These are phyloP conservation scores for Juncus effusus DNA, from an alignment of 176 grass and related monocot genomes.

Conservation along the genomic window DNA sequence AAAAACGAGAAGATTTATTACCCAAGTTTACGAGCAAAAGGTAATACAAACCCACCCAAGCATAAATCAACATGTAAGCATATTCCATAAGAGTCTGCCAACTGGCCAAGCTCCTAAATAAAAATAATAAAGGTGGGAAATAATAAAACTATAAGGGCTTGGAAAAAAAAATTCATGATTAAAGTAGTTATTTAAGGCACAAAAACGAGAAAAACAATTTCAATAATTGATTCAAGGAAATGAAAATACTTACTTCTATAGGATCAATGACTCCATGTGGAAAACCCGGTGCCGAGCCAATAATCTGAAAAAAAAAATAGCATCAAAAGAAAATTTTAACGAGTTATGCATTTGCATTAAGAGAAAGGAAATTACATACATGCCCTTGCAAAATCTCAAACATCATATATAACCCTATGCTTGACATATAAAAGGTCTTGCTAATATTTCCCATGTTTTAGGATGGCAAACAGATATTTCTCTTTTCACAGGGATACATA, in stretches of 20 bases:
- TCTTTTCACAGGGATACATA: no score
- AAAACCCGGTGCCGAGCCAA: conserved; percentile 95
- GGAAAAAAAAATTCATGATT: no score
- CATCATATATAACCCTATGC: no score
- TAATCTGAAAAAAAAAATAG: conserved; percentile 51
- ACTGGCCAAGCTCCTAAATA: conserved; percentile 74
- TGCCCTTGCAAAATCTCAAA: no score
- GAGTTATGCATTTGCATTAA: no score
- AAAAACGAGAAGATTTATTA: conserved; percentile 19
- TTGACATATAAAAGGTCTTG: no score
- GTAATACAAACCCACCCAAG: conserved; percentile 92
- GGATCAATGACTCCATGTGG: conserved; percentile 92
- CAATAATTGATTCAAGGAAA: neutral
- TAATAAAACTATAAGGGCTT: conserved; percentile 1
- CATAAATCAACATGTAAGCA: conserved; percentile 98
- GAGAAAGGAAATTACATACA: no score
- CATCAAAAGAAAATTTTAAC: conserved; percentile 17
- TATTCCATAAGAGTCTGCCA: conserved; percentile 84
- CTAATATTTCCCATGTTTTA: no score
- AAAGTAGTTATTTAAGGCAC: no score
- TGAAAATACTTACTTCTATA: conserved; percentile 60
- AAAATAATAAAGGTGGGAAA: neutral
- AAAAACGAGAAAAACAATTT: no score
- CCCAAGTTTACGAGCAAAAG: conserved; percentile 93
- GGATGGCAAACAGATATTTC: no score